Evolutionary conservation across 306 rosid species (phyloP).

Genomic region (Casuarina equisetifolia): DNA sequence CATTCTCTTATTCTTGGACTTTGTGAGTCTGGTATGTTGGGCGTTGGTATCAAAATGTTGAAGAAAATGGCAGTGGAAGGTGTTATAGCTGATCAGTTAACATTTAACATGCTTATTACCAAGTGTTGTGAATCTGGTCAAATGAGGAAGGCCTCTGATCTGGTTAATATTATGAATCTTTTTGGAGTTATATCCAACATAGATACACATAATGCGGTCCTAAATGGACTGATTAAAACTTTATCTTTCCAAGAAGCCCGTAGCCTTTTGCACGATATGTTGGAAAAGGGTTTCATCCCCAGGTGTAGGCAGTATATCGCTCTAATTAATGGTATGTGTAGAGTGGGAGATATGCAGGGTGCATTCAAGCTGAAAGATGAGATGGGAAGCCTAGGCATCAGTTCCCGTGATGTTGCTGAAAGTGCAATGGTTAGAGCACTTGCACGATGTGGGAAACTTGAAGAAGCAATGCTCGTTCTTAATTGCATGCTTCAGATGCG

Average conservation of each 20-base stretch:
- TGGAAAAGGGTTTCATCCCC: constrained; percentile 60
- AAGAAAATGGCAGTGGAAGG: constrained; percentile 51
- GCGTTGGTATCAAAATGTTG: constrained; percentile 61
- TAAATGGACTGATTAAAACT: constrained; percentile 53
- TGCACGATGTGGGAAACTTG: constrained; percentile 54
- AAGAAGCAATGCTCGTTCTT: constrained; percentile 56
- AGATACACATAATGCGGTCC: constrained; percentile 50
- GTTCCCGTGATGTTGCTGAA: constrained; percentile 56
- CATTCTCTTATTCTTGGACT: constrained; percentile 67
- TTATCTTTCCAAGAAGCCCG: constrained; percentile 46
- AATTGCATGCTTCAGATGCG: constrained; percentile 47
- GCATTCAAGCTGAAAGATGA: constrained; percentile 63
- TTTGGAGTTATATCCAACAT: constrained; percentile 43
- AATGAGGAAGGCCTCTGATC: constrained; percentile 47
- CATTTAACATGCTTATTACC: constrained; percentile 59
- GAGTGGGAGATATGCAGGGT: constrained; percentile 66
- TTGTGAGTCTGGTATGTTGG: constrained; percentile 54
- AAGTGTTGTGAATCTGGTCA: constrained; percentile 56
- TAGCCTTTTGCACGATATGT: constrained; percentile 49
- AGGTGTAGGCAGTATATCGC: constrained; percentile 54
- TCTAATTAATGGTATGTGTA: constrained; percentile 65
- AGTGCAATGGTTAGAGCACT: constrained; percentile 75
- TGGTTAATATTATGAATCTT: constrained; percentile 46
- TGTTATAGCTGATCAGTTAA: constrained; percentile 43
- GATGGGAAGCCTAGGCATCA: constrained; percentile 52